phyloP scores from a whole-genome alignment of 1,284 basidiomycete species.

The Cerioporus squamosus region DNA sequence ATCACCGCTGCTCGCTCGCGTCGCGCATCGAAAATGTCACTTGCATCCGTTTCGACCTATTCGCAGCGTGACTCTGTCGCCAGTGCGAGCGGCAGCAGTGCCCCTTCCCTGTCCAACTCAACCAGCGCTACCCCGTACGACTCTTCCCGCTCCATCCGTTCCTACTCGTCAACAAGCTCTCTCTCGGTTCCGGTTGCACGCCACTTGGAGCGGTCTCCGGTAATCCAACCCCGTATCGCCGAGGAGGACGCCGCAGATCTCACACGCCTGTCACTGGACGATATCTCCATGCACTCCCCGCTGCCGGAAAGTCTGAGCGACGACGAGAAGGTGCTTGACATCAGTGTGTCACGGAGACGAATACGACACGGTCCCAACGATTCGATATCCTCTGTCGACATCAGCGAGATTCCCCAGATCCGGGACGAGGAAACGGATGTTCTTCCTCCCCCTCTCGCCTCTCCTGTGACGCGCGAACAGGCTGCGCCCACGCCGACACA shows the following conservation, averaged over 20 bases:
- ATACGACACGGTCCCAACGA: slow-evolving; percentile 18
- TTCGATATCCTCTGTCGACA: slow-evolving; percentile 43
- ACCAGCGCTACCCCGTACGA: slow-evolving; percentile 26
- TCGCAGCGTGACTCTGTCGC: slow-evolving; percentile 37
- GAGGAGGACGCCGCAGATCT: slow-evolving; percentile 36
- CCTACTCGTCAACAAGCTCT: slow-evolving; percentile 34
- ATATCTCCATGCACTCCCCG: slow-evolving; percentile 28
- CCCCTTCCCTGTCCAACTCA: slow-evolving; percentile 26
- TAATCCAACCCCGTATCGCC: slow-evolving; percentile 30
- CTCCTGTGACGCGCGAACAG: slow-evolving; percentile 1
- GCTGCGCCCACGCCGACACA: neutral
- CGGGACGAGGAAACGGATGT: slow-evolving; percentile 35
- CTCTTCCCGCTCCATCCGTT: slow-evolving; percentile 35
- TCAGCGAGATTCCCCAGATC: slow-evolving; percentile 45
- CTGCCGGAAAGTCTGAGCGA: slow-evolving; percentile 31
- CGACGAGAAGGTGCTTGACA: slow-evolving; percentile 29
- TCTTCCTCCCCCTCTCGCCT: neutral
- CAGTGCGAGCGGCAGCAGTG: slow-evolving; percentile 24
- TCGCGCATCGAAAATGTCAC: slow-evolving; percentile 38
- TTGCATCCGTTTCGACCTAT: slow-evolving; percentile 34
- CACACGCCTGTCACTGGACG: slow-evolving; percentile 33
- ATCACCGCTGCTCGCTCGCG: slow-evolving; percentile 42
- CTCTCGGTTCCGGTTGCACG: slow-evolving; percentile 25
- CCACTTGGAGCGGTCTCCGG: slow-evolving; percentile 23
- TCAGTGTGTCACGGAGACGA: slow-evolving; percentile 19